Base-by-base conservation (phyloP, 2,329 filamentous ascomycete species). In the Scedosporium boydii region DNA sequence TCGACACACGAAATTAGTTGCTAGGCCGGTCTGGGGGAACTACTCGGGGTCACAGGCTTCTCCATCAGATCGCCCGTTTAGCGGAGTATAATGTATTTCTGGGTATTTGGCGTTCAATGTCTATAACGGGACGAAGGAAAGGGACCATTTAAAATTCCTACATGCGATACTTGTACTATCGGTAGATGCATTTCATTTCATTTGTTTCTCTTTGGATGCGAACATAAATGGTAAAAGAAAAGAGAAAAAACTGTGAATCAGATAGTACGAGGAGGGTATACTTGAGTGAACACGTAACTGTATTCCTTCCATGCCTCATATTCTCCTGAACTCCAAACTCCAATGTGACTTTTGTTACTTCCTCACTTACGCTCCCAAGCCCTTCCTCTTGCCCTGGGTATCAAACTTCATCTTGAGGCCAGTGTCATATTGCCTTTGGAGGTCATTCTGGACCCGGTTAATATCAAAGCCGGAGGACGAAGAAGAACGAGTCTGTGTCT, bases 361-460 rank as follows among this genome's bases (percentile, higher is more conserved):
- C 46, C 46, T 23, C 14, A 21, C 26, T 26, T 53, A 82, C 29
- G 81, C 82, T 21, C 82, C 82, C 10, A 86, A 75, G 2, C 83
- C 83, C 57, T 75, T 78, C 63, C 77, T 77, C 68, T 80, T 78
- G 42, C 76, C 76, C 27, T 77, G 76, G 21, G 73, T 74, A 55
- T 82, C 82, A 34, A 78, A 75, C 73, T 85, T 86, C 74, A 80
- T 78, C 67, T 76, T 78, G 71, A 85, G 82, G 29, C 83, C 82
- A 9, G 73, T 73, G 64, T 84, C 78, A 64, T 82, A 86, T 67
- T 86, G 83, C 64, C 76, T 77, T 70, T 84, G 81, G 23, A 86
- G 77, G 55, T 84, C 81, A 29, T 76, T 75, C 65, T 83, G 78
- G 34, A 80, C 77, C 66, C 76, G 74, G 63, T 58, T 55, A 23